phyloP scores from a whole-genome alignment of 106 monocot species.

The Phalaenopsis equestris region DNA sequence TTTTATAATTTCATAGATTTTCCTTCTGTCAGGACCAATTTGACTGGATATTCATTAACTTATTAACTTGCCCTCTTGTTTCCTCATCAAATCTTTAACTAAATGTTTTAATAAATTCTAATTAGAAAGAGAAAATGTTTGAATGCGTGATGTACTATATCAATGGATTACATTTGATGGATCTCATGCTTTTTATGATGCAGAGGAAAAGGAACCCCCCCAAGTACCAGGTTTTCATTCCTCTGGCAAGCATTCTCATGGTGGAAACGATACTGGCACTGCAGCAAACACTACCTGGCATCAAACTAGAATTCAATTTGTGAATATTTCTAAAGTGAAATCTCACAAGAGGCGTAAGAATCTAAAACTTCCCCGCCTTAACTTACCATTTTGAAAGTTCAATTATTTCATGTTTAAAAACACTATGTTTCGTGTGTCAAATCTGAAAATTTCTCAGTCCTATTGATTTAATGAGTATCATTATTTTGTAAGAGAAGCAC shows the following conservation, averaged over 20 bases:
- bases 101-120: no score
- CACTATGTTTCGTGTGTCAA: not conserved
- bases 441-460: not conserved
- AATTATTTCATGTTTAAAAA: not conserved
- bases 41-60: no score
- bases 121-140: no score
- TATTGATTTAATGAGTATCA: no score
- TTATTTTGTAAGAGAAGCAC: not conserved
- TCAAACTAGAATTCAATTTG: slow-evolving; percentile 3
- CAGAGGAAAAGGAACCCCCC: not conserved
- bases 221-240: not conserved
- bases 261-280: slow-evolving; percentile 3
- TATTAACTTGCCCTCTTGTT: no score
- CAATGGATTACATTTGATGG: not conserved
- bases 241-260: slow-evolving; percentile 8
- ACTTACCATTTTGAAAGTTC: not conserved
- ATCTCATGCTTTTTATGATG: slow-evolving; percentile 1
- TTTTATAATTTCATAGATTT: no score
- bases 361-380: not conserved
- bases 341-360: slow-evolving; percentile 47
- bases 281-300: not conserved
- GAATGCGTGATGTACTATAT: no score
- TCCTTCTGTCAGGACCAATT: no score
- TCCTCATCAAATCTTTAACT: no score
- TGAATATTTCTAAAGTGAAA: slow-evolving; percentile 21